Base-by-base conservation (phyloP, 257 asterid genomes). In the Ilex aquifolium region DNA sequence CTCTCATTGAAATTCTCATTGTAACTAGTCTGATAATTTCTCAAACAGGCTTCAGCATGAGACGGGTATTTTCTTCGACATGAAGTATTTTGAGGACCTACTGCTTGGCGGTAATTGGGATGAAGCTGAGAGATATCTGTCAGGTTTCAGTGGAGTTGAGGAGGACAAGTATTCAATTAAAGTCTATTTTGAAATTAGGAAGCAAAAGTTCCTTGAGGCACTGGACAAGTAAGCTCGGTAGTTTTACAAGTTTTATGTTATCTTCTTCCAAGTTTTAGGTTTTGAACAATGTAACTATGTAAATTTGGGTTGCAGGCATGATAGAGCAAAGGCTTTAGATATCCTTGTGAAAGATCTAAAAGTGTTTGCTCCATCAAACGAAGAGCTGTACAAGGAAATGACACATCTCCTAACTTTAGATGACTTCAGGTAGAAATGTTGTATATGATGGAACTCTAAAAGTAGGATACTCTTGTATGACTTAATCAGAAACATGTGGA, bases 131-230 rank as follows among this genome's bases (percentile, higher is more conserved):
- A 60, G 65, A 10, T 90, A 90, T 65, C 84, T 85, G 27, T 80
- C 88, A 0, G 69, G 87, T 52, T 87, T 85, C 83, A 78, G 74
- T 0, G 63, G 32, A 0, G 68, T 83, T n/a, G 82, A 72, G 15
- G 88, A 80, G 52, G 80, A 80, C 79, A 75, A 68, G 58, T 76
- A 72, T 66, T 85, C 97, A 0, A 72, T 71, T 5, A 87, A 90
- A 81, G 85, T 80, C 7, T 87, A 74, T 72, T 85, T 87, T 21
- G 97, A 87, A 71, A 71, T 87, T 31, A 74, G 91, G 84, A 87
- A 87, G 80, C 95, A 90, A 63, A 85, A 81, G 78, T 90, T 69
- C 76, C 85, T 85, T 7, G 97, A 87, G 84, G 82, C 97, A 30
- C 77, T 90, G 14, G 92, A 90, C 74, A 83, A 59, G 95, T 90